Evolutionary conservation across 2,329 filamentous ascomycete genomes (phyloP).

Genomic region (Penicillium fuscoglaucum): DNA sequence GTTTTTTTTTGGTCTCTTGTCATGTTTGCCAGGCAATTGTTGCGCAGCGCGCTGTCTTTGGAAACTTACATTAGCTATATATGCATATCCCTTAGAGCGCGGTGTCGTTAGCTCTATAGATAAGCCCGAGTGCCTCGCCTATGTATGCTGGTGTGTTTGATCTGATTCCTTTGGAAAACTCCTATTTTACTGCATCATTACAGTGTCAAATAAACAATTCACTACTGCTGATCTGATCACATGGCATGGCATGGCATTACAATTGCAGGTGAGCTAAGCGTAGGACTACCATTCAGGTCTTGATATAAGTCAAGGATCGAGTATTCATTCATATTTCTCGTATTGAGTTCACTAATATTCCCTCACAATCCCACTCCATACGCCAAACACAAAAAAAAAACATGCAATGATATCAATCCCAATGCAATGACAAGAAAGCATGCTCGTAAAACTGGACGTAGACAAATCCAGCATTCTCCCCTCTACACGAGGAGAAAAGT

Average conservation of each 20-base stretch:
- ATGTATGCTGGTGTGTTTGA: not conserved
- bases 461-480: conserved; percentile 4
- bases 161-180: not conserved
- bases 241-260: not conserved
- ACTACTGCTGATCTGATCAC: not conserved
- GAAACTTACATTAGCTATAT: not conserved
- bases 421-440: conserved; percentile 25
- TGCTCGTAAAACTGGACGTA: conserved; percentile 17
- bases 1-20: not conserved
- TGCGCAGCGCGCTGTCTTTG: not conserved
- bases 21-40: not conserved
- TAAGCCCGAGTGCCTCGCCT: not conserved
- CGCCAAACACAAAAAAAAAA: conserved; percentile 22
- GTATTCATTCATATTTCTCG: conserved; percentile 15
- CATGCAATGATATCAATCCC: conserved; percentile 26
- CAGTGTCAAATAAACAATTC: not conserved
- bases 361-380: conserved; percentile 21
- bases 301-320: conserved; percentile 1
- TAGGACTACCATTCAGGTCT: not conserved
- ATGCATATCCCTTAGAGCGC: not conserved
- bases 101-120: not conserved
- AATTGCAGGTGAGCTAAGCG: not conserved
- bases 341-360: conserved; percentile 10
- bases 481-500: not conserved
- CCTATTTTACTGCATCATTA: not conserved